phyloP scores from a whole-genome alignment of 257 asterid species.

The Nicotiana tomentosiformis region DNA sequence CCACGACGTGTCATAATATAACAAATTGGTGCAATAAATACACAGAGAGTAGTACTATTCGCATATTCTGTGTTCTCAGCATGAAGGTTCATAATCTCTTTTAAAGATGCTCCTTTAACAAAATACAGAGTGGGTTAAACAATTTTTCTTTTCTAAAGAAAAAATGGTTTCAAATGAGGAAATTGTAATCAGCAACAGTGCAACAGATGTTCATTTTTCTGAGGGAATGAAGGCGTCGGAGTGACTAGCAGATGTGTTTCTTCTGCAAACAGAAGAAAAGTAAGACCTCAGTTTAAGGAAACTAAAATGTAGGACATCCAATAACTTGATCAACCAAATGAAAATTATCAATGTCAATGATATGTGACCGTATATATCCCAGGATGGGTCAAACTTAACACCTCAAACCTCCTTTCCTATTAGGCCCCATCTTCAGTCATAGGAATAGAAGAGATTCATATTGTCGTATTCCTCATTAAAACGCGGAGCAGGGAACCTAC shows the following conservation, averaged over 20 bases:
- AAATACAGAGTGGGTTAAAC: not conserved
- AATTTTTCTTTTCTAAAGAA: not conserved
- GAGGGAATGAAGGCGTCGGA: not conserved
- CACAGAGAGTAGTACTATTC: not conserved
- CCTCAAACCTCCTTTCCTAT: not conserved
- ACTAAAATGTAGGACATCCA: not conserved
- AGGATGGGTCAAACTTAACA: not conserved
- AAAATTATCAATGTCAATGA: not conserved
- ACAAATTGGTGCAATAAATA: not conserved
- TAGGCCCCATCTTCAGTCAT: not conserved
- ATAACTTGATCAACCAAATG: not conserved
- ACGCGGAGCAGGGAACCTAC: slow-evolving; percentile 22
- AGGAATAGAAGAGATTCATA: not conserved
- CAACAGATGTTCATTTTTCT: not conserved
- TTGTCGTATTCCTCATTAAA: not conserved
- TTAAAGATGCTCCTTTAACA: not conserved
- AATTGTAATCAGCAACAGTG: not conserved
- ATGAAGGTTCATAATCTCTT: not conserved
- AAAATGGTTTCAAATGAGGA: not conserved
- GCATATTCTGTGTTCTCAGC: not conserved
- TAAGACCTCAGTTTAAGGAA: not conserved
- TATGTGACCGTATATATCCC: not conserved
- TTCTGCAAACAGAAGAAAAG: not conserved
- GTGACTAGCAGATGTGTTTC: not conserved
- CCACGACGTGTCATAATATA: not conserved